Base-by-base conservation (phyloP, 768 basidiomycete genomes). In the Boletellus ananas region DNA sequence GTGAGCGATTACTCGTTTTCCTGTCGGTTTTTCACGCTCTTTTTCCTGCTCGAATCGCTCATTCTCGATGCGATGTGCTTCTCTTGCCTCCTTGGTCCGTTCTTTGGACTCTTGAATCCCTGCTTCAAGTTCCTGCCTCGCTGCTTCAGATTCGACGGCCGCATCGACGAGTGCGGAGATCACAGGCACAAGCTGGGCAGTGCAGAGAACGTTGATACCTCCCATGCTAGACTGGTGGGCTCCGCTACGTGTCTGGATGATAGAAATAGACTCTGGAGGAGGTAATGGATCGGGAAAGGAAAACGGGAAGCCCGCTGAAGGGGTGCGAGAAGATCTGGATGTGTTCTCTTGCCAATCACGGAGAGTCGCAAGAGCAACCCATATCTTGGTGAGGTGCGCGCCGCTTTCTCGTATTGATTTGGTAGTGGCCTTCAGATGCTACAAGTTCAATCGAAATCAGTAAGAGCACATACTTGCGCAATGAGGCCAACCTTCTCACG, bases 101-200 rank as follows among this genome's bases (percentile, higher is more conserved):
- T 86, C 83, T 61, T 79, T 89, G 34, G 68, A 74, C 23, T 81
- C 77, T 56, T 77, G 74, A 0, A 68, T 50, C 6, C 83, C 84
- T 5, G 70, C 70, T 10, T 89, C 88, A 14, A 92, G 67, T 47
- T 83, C 85, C 27, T 79, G 75, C 12, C 79, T 78, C 18, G 86
- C 66, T 16, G 61, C 57, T 39, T 72, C 67, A 8, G 81, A 75
- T 23, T 74, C 64, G 16, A 82, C 56, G 2, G 71, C 75, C 7
- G 67, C 66, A 34, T 85, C 74, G 13, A 86, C 75, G n/a, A 92
- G 70, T 4, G 79, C 75, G 7, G 74, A 53, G 25, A 90, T 59
- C 18, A 87, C 74, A 14, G 88, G 87, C 13, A 91, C 70, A 58
- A 91, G 73, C 57, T 90, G 89, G 5, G 75, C 75, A 0, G 85